Base-by-base conservation (phyloP, 169 alveolate species). In the Theileria annulata region DNA sequence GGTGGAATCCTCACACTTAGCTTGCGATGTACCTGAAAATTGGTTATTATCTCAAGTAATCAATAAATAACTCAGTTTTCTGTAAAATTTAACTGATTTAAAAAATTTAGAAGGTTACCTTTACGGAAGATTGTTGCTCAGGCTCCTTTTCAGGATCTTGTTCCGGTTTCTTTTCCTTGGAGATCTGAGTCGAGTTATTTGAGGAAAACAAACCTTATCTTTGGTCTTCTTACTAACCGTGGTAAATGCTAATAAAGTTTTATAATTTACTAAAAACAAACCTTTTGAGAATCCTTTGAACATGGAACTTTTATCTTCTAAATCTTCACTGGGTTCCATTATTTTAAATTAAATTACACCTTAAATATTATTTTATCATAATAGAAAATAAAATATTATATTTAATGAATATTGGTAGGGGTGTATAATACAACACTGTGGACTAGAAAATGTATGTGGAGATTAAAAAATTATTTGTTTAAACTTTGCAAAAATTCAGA, bases 241-340 rank as follows among this genome's bases (percentile, higher is more conserved):
- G 0, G 37, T 62, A 27, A 62, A 62, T 3, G 71, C 71, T 62
- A 62, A 27, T 6, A 62, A 5, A 23, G 1, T 0, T n/a, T 62
- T 6, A 62, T 15, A 28, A 21, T 21, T 27, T 15, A 19, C 23
- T 6, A 2, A 15, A 27, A 68, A 48, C 30, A 5, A 5, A 68
- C 76, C 76, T 68, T 68, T 68, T 48, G 76, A 68, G 63, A 68
- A 68, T 9, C 76, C 76, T 23, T 68, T 68, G 25, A 42, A 68
- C 37, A 42, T 42, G 33, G 62, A 68, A 49, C 49, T 28, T 49
- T 68, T 42, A 25, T 35, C 73, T 19, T n/a, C 76, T 35, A 15
- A 30, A 19, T 42, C 76, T 9, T 68, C 76, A 0, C 19, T n/a
- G 8, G 76, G 31, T 68, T 68, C 76, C 76, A 68, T 68, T n/a